phyloP scores from a whole-genome alignment of 352 stramenopile species.

The Globisporangium echinulatum region DNA sequence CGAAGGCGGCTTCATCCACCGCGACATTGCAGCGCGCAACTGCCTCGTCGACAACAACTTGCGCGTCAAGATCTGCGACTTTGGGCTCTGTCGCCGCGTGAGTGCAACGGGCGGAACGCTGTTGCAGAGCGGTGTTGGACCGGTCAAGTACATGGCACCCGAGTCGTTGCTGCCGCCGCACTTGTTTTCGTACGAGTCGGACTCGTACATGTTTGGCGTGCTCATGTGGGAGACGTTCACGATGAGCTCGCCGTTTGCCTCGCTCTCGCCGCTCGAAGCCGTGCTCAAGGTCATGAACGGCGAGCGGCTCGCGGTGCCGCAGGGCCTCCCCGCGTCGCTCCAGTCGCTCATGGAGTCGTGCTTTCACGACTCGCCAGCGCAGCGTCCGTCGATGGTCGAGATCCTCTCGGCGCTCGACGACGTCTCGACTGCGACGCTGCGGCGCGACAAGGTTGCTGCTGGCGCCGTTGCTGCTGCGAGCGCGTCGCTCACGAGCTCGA shows the following conservation, averaged over 20 bases:
- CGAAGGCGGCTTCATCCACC: constrained; percentile 80
- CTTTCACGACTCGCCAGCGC: constrained; percentile 53
- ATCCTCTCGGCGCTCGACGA: constrained; percentile 44
- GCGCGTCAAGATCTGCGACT: constrained; percentile 73
- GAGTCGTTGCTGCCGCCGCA: constrained; percentile 74
- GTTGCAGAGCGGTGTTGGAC: constrained; percentile 59
- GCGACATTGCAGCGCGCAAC: constrained; percentile 73
- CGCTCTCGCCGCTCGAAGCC: constrained; percentile 48
- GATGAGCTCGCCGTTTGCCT: constrained; percentile 40
- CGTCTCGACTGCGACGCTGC: background rate
- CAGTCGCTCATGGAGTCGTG: constrained; percentile 59
- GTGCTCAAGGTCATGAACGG: constrained; percentile 58
- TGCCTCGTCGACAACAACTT: constrained; percentile 62
- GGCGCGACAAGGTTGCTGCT: background rate
- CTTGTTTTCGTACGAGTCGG: constrained; percentile 68
- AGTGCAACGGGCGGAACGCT: constrained; percentile 43
- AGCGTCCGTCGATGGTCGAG: constrained; percentile 66
- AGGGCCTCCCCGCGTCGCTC: constrained; percentile 36
- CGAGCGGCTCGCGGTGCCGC: constrained; percentile 45
- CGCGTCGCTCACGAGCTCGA: constrained; percentile 9
- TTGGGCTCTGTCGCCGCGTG: constrained; percentile 67
- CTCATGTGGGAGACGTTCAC: constrained; percentile 81
- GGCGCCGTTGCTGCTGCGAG: constrained; percentile 7
- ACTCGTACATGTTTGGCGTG: constrained; percentile 82
- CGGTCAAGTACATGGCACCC: constrained; percentile 82